phyloP scores from a whole-genome alignment of 1,284 basidiomycete genomes.

The Cryptococcus maquisensis region DNA sequence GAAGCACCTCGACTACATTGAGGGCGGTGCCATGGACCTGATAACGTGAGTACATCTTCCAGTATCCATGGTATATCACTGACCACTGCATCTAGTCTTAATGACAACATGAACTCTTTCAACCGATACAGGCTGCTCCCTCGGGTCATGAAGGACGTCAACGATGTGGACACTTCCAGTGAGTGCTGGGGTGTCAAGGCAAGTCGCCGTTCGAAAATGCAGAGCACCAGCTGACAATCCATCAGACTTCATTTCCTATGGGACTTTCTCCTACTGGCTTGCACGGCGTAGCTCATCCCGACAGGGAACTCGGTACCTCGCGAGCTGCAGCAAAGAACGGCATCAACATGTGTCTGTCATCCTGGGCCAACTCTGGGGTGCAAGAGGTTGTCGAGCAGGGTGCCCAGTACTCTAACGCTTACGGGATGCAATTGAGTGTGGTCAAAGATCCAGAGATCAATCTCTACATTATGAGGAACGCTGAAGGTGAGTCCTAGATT shows the following conservation, averaged over 20 bases:
- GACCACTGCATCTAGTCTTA: conserved; percentile 2
- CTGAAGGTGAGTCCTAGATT: conserved; percentile 17
- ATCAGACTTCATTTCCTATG: conserved; percentile 21
- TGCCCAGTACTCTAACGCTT: conserved; percentile 14
- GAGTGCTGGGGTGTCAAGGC: conserved; percentile 16
- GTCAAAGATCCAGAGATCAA: conserved; percentile 23
- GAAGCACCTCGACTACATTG: conserved; percentile 19
- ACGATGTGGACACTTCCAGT: conserved; percentile 18
- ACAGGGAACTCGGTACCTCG: conserved; percentile 29
- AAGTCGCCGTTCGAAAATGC: neutral
- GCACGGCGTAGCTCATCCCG: conserved; percentile 32
- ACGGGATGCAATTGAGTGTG: conserved; percentile 28
- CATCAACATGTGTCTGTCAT: conserved; percentile 29
- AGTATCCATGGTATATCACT: neutral
- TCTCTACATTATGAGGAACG: conserved; percentile 19
- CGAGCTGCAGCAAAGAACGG: conserved; percentile 24
- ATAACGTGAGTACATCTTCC: conserved; percentile 10
- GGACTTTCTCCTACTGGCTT: conserved; percentile 35
- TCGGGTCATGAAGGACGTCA: conserved; percentile 28
- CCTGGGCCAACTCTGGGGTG: conserved; percentile 22
- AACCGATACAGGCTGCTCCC: conserved; percentile 31
- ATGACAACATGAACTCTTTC: conserved; percentile 27
- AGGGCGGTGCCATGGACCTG: conserved; percentile 28
- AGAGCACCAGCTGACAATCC: neutral
- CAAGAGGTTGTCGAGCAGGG: conserved; percentile 26